phyloP scores from a whole-genome alignment of 2,329 filamentous ascomycete genomes.

The Diatrype stigma region DNA sequence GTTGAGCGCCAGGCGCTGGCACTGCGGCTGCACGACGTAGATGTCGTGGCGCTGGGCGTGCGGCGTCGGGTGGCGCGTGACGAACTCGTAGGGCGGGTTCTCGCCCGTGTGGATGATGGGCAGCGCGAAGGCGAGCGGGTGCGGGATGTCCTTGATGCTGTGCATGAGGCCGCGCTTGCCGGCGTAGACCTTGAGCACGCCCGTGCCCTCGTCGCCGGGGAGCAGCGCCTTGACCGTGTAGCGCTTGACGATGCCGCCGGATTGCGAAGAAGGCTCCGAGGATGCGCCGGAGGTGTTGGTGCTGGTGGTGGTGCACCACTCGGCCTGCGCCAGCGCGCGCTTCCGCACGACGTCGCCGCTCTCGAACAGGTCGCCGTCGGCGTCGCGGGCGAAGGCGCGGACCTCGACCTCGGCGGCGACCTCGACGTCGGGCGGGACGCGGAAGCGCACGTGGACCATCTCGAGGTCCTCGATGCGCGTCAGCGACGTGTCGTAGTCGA shows the following conservation, averaged over 20 bases:
- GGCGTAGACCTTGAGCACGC: slow-evolving; percentile 84
- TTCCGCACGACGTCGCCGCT: slow-evolving; percentile 84
- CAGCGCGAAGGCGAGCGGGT: slow-evolving; percentile 83
- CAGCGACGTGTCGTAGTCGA: slow-evolving; percentile 86
- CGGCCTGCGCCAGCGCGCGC: slow-evolving; percentile 81
- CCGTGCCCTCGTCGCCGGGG: slow-evolving; percentile 86
- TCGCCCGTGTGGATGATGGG: slow-evolving; percentile 86
- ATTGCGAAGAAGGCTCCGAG: no score
- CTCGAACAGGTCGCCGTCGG: slow-evolving; percentile 89
- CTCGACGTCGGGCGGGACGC: slow-evolving; percentile 85
- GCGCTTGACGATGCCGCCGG: slow-evolving; percentile 75
- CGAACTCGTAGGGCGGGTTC: slow-evolving; percentile 91
- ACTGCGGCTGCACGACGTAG: slow-evolving; percentile 95
- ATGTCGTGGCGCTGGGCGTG: slow-evolving; percentile 97
- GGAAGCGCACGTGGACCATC: slow-evolving; percentile 84
- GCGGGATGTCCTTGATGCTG: slow-evolving; percentile 92
- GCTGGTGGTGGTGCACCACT: no score
- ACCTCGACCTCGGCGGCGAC: slow-evolving; percentile 90
- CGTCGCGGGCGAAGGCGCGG: slow-evolving; percentile 72
- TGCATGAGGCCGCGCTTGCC: slow-evolving; percentile 96
- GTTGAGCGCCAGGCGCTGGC: slow-evolving; percentile 79
- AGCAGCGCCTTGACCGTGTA: slow-evolving; percentile 92
- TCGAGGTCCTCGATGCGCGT: slow-evolving; percentile 86
- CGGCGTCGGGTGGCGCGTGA: slow-evolving; percentile 88
- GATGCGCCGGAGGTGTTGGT: no score